phyloP scores from a whole-genome alignment of 768 basidiomycete genomes.

The Suillus luteus region DNA sequence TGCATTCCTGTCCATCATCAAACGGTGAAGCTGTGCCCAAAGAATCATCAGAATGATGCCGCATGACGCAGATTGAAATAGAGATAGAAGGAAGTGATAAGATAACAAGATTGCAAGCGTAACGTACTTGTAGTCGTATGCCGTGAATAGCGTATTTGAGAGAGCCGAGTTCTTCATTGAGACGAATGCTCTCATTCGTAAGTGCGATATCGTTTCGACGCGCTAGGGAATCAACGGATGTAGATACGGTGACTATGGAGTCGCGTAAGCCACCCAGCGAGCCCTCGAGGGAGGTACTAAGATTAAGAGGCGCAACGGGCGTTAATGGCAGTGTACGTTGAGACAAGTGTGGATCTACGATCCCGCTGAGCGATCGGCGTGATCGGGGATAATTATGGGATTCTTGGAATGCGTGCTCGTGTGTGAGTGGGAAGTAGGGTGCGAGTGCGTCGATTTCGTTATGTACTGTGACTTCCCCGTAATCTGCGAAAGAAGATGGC shows the following conservation, averaged over 20 bases:
- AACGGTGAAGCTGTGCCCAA: constrained; percentile 53
- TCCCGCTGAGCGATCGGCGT: constrained; percentile 19
- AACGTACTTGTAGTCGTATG: constrained; percentile 72
- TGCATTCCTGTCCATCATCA: constrained; percentile 78
- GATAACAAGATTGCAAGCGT: background rate
- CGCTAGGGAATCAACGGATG: constrained; percentile 60
- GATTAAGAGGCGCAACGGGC: constrained; percentile 60
- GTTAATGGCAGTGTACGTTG: constrained; percentile 33
- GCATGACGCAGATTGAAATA: constrained; percentile 5
- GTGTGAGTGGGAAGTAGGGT: constrained; percentile 23
- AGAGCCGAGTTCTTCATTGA: constrained; percentile 73
- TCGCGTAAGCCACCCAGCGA: constrained; percentile 58
- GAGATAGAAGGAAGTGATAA: constrained; percentile 16
- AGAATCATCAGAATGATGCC: constrained; percentile 16
- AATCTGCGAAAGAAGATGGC: constrained; percentile 18
- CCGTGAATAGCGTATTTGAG: constrained; percentile 72
- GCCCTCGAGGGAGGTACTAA: constrained; percentile 64
- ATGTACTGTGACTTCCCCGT: constrained; percentile 15
- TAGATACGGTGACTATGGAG: constrained; percentile 59
- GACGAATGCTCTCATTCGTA: constrained; percentile 68
- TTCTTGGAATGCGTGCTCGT: constrained; percentile 19
- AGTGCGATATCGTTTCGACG: constrained; percentile 66
- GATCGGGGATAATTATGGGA: constrained; percentile 18
- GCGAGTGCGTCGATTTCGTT: constrained; percentile 30
- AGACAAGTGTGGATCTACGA: constrained; percentile 26